Base-by-base conservation (phyloP, 257 asterid species). In the Fraxinus quadrangulata region DNA sequence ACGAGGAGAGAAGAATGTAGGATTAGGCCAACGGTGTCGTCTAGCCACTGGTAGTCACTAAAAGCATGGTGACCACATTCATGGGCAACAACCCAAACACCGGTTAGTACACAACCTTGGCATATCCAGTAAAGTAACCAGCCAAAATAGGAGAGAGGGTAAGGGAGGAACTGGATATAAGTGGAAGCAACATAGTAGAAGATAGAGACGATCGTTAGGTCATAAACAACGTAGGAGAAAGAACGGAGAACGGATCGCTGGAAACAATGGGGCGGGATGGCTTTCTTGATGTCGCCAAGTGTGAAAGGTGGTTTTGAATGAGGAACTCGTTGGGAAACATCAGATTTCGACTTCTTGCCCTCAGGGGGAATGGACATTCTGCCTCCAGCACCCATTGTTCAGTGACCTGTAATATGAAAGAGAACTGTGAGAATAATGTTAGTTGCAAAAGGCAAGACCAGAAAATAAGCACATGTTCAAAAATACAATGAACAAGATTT, bases 211-310 rank as follows among this genome's bases (percentile, higher is more conserved):
- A 92, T 85, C 49, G 82, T 63, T 2, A 91, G 84, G 85, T 92
- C 97, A 40, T 83, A 87, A 5, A 82, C 49, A 16, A 91, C 90
- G 1, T 91, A 92, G 70, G 97, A 92, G 82, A 92, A 91, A 7
- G 96, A 92, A 75, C 86, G 90, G 19, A 85, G 89, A n/a, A 91
- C 82, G 0, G 97, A 92, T 3, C 97, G 92, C 82, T 88, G 72
- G 90, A 92, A 92, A 76, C 97, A 92, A 86, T 91, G 97, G 81
- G 91, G 94, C 26, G 96, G 97, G 85, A 92, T 89, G 84, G 96
- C 88, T 84, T 89, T 91, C 90, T 92, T 92, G 63, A 92, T 28
- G 8, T 89, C 91, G 5, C 97, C 95, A 0, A 89, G 82, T 1
- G 95, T 81, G 78, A 92, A 92, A n/a, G 96, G 95, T 61, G 97